Percentiles rank a stretch among this genome's conserved stretches.
phyloP scores from a whole-genome alignment of 176 grass and related monocot species.

The Eremochloa ophiuroides region DNA sequence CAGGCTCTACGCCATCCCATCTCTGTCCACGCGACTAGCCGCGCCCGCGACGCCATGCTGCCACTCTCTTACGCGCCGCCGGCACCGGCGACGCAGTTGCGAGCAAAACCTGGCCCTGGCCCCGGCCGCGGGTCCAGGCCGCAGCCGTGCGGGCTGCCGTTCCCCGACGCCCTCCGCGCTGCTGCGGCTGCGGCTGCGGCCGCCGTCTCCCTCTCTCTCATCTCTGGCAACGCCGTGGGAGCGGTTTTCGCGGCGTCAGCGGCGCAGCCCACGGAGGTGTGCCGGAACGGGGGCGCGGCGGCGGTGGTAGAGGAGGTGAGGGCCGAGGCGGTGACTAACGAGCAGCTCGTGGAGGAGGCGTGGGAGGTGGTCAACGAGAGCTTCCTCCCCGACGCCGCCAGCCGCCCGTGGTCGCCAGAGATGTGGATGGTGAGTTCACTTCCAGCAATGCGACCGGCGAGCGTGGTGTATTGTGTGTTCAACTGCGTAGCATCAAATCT shows the following conservation, averaged over 20 bases:
- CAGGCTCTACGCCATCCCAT: too few relatives aligned
- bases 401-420: conserved; percentile 71
- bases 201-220: conserved; percentile 57
- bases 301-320: conserved; percentile 24
- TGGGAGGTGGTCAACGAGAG: conserved; percentile 93
- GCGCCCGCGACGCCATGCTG: conserved; percentile 7
- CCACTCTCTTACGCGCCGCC: conserved; percentile 29
- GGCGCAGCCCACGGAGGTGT: conserved; percentile 25
- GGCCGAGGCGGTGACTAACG: conserved; percentile 55
- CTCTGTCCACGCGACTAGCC: background rate
- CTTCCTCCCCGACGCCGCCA: conserved; percentile 63
- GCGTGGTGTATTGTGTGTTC: background rate
- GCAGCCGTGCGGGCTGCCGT: conserved; percentile 8
- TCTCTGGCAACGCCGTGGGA: conserved; percentile 15
- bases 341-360: conserved; percentile 84
- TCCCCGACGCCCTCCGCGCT: conserved; percentile 48
- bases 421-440: conserved; percentile 57
- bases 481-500: background rate
- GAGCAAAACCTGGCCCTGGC: background rate
- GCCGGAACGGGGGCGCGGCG: background rate
- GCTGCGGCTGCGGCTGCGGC: conserved; percentile 37
- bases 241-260: background rate
- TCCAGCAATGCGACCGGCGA: background rate
- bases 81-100: conserved; percentile 6
- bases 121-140: background rate